phyloP scores from a whole-genome alignment of 2,329 filamentous ascomycete species.

The Thielaviopsis ethacetica region DNA sequence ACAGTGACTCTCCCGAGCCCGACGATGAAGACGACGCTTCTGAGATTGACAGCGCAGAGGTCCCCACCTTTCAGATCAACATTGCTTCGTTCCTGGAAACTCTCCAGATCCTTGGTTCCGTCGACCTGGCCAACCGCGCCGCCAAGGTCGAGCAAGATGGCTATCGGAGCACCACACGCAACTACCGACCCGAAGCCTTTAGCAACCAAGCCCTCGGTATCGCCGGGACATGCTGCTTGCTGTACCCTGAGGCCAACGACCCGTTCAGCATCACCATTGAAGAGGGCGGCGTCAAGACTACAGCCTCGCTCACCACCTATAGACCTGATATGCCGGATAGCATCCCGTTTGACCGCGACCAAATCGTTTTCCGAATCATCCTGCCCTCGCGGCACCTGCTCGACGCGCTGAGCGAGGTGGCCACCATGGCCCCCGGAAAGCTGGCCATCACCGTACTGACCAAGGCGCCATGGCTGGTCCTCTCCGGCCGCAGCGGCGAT shows the following conservation, averaged over 20 bases:
- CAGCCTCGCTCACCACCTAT: slow-evolving; percentile 81
- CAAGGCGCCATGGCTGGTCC: slow-evolving; percentile 52
- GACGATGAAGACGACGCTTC: slow-evolving; percentile 23
- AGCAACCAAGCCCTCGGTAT: slow-evolving; percentile 69
- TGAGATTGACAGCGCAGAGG: slow-evolving; percentile 18
- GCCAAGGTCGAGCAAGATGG: slow-evolving; percentile 42
- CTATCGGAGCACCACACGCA: slow-evolving; percentile 44
- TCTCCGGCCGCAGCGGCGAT: slow-evolving; percentile 45
- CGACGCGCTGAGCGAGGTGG: slow-evolving; percentile 55
- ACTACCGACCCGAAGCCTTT: slow-evolving; percentile 58
- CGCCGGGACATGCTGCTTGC: slow-evolving; percentile 69
- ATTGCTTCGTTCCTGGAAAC: slow-evolving; percentile 80
- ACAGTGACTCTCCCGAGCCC: slow-evolving; percentile 18
- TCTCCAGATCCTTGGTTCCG: slow-evolving; percentile 85
- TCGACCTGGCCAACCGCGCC: slow-evolving; percentile 45
- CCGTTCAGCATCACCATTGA: slow-evolving; percentile 74
- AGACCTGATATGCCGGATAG: slow-evolving; percentile 57
- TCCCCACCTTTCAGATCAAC: slow-evolving; percentile 71
- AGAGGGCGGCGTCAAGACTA: slow-evolving; percentile 74
- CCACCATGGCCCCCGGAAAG: slow-evolving; percentile 52
- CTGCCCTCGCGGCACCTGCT: slow-evolving; percentile 65
- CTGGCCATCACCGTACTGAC: slow-evolving; percentile 52
- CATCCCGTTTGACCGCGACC: slow-evolving; percentile 74
- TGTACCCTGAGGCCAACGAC: slow-evolving; percentile 58
- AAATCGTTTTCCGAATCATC: slow-evolving; percentile 80